Conservation (phyloP, 139 green algal genomes). For the Astrephomene gubernaculifera region DNA sequence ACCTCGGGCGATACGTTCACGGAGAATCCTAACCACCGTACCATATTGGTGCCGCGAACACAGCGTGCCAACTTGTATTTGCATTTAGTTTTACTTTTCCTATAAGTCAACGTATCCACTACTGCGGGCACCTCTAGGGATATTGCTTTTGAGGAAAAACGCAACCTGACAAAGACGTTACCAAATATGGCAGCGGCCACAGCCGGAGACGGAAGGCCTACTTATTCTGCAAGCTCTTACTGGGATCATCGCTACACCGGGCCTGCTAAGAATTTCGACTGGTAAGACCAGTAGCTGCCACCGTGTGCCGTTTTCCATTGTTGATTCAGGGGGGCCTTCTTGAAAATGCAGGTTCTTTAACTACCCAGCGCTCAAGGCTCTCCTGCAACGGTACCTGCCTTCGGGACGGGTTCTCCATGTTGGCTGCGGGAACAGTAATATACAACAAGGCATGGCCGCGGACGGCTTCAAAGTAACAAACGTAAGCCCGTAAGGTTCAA, state of each 20-base stretch:
- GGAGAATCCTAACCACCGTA: no score
- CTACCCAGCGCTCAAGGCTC: slow-evolving; percentile 1
- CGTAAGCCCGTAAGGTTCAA: not conserved
- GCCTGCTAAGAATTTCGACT: slow-evolving; percentile 25
- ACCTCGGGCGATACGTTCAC: no score
- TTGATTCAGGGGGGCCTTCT: not conserved
- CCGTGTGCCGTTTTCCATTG: not conserved
- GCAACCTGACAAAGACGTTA: no score
- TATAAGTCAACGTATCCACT: no score
- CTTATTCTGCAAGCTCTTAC: slow-evolving; percentile 5
- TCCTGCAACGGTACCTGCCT: not conserved
- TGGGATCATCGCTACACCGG: slow-evolving; percentile 16
- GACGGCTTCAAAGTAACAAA: slow-evolving; percentile 46
- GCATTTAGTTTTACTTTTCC: no score
- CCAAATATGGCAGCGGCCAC: not conserved
- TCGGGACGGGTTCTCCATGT: slow-evolving; percentile 43
- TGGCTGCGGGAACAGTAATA: slow-evolving; percentile 52
- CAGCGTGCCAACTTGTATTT: no score
- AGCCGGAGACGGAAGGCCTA: not conserved
- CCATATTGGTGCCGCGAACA: no score
- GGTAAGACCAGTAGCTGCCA: not conserved
- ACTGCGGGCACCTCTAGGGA: no score
- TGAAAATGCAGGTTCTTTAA: slow-evolving; percentile 12
- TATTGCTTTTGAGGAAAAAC: no score
- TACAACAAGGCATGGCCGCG: slow-evolving; percentile 41